Base-by-base conservation (phyloP, 2,329 filamentous ascomycete species). In the Ascochyta clinopodiicola region DNA sequence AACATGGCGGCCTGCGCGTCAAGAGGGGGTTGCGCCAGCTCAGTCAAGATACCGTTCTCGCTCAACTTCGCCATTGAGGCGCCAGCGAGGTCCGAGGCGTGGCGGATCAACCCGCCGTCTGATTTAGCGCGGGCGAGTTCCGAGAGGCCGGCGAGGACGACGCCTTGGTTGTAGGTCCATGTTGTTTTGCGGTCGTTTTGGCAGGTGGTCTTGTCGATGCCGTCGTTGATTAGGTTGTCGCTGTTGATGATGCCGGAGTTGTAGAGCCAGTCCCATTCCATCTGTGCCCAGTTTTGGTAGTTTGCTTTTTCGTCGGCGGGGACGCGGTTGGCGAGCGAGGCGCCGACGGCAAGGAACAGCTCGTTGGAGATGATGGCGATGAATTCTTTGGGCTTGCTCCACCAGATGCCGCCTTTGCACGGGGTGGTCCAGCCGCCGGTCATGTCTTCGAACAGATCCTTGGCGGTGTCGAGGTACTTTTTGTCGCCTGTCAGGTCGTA, bases 311-410 rank as follows among this genome's bases (percentile, higher is more conserved):
- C 64, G 13, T 71, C 64, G 6, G 48, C 66, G 1, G 75, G 66
- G 45, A 82, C 66, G 22, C 84, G 76, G 69, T 82, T 79, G 55
- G 82, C 82, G 42, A 87, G 74, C 45, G 82, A 75, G 42, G 83
- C 81, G 15, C 82, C 82, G 1, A 84, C 78, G 32, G 78, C 75
- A 39, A 86, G 75, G 67, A 84, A 84, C 29, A 86, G 78, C 71
- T 86, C 84, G 70, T 87, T 87, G 42, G 82, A 77, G 57, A 84
- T 82, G 38, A 84, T 81, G 54, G 81, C 82, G 62, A 86, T 82
- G 57, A 81, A 81, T 4, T 76, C 73, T 7, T 80, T 73, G 21
- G 79, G 75, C 62, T 86, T 85, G 64, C 80, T 80, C 82, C 84
- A 86, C 71, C 80, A 84, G 37, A 87, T 79, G 27, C 83, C 83